A percentile compares a stretch with the other conserved stretches of the same genome.
phyloP scores from a whole-genome alignment of 2,329 filamentous ascomycete genomes.

The Calonectria leucothoes region DNA sequence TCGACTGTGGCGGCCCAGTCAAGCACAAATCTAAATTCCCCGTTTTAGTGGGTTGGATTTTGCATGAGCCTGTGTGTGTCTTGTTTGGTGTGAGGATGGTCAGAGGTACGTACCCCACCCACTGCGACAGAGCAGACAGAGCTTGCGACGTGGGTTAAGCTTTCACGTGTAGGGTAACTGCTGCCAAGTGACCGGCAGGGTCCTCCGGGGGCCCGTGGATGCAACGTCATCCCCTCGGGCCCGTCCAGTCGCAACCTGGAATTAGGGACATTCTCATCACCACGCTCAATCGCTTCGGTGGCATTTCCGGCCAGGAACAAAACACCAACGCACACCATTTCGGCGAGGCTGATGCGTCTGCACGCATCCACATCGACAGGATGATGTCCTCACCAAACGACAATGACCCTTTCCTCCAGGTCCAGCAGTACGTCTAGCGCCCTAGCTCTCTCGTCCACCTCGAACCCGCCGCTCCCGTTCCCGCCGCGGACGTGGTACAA shows the following conservation, averaged over 20 bases:
- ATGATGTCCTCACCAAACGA: slow-evolving; percentile 78
- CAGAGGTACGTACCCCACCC: slow-evolving; percentile 29
- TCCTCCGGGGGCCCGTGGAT: slow-evolving; percentile 16
- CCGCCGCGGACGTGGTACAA: background rate
- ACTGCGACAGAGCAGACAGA: slow-evolving; percentile 14
- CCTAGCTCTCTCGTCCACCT: background rate
- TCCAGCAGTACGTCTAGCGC: slow-evolving; percentile 68
- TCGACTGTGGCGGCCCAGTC: slow-evolving; percentile 4
- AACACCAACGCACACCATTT: background rate
- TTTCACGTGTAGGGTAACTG: slow-evolving; percentile 14
- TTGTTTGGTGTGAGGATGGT: slow-evolving; percentile 33
- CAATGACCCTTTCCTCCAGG: slow-evolving; percentile 78
- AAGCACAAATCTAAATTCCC: slow-evolving; percentile 31
- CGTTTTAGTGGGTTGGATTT: slow-evolving; percentile 41
- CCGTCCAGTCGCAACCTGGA: slow-evolving; percentile 37
- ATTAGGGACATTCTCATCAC: slow-evolving; percentile 6
- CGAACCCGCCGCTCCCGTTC: background rate
- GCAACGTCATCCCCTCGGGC: slow-evolving; percentile 47
- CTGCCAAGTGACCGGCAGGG: background rate
- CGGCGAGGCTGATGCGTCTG: slow-evolving; percentile 35
- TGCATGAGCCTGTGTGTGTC: slow-evolving; percentile 35
- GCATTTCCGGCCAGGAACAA: background rate
- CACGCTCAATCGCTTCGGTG: background rate
- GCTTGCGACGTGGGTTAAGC: slow-evolving; percentile 16
- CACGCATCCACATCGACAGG: slow-evolving; percentile 42